These are phyloP conservation scores for Centella asiatica DNA, from an alignment of 129 eudicot species.

Conservation along the genomic window DNA sequence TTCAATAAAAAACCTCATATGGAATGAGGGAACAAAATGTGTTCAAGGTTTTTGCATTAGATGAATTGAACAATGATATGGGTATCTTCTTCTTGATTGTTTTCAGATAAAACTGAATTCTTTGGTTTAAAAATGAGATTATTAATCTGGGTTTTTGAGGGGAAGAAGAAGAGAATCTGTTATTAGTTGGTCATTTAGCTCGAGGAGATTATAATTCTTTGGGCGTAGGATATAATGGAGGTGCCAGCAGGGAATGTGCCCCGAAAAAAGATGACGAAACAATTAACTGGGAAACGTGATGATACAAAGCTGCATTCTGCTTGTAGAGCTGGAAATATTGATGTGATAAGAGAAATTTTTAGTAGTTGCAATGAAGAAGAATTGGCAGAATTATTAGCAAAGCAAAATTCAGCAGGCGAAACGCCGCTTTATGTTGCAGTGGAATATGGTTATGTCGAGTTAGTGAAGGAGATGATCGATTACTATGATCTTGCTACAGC, in stretches of 20 bases:
- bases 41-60: slow-evolving; percentile 1
- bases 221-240: slow-evolving; percentile 25
- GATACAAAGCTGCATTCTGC: slow-evolving; percentile 46
- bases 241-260: slow-evolving; percentile 18
- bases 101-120: not conserved
- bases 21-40: not conserved
- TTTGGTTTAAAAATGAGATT: slow-evolving; percentile 16
- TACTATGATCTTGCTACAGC: slow-evolving; percentile 65
- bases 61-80: slow-evolving; percentile 3
- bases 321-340: slow-evolving; percentile 44
- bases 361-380: slow-evolving; percentile 38
- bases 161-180: slow-evolving; percentile 23
- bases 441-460: slow-evolving; percentile 67
- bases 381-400: slow-evolving; percentile 36
- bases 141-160: slow-evolving; percentile 32
- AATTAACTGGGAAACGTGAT: slow-evolving; percentile 48
- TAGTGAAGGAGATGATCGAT: slow-evolving; percentile 64
- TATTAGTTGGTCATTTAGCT: not conserved
- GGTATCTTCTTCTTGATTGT: slow-evolving; percentile 8
- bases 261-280: slow-evolving; percentile 51
- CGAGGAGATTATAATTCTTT: not conserved
- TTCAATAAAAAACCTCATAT: not conserved
- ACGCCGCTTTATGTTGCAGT: slow-evolving; percentile 78
- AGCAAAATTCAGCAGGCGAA: slow-evolving; percentile 70
- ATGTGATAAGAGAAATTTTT: slow-evolving; percentile 35